Percentiles rank a stretch among this genome's conserved stretches.
These are phyloP conservation scores for Eutrema japonicum DNA, from an alignment of 345 rosid genomes.

Conservation along the genomic window DNA sequence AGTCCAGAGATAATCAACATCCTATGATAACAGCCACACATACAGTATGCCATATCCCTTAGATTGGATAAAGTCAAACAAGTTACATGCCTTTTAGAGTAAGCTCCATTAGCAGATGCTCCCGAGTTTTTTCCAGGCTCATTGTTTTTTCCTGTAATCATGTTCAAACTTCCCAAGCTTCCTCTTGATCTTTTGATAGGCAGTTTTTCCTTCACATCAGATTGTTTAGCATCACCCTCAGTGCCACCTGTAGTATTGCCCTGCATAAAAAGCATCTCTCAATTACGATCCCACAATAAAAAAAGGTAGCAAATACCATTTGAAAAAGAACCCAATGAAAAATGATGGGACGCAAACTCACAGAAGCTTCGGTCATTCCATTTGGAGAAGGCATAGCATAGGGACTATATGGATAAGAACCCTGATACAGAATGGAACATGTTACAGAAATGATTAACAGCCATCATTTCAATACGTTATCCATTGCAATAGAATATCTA, in stretches of 20 bases:
- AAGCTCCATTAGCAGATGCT: conserved; percentile 78
- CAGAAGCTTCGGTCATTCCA: conserved; percentile 80
- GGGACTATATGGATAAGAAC: conserved; percentile 95
- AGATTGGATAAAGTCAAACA: conserved; percentile 22
- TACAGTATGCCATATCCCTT: neutral
- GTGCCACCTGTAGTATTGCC: conserved; percentile 72
- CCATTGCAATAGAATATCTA: conserved; percentile 23
- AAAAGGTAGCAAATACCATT: conserved; percentile 17
- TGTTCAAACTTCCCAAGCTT: conserved; percentile 94
- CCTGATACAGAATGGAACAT: conserved; percentile 52
- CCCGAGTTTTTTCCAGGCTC: conserved; percentile 73
- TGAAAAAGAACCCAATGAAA: conserved; percentile 30
- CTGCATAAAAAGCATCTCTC: conserved; percentile 47
- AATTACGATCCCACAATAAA: conserved; percentile 26
- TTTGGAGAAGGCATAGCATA: conserved; percentile 96
- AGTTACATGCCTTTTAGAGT: conserved; percentile 77
- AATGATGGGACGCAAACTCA: conserved; percentile 48
- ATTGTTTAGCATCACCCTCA: conserved; percentile 77
- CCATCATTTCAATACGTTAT: conserved; percentile 17
- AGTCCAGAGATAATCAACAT: conserved; percentile 3
- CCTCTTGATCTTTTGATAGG: conserved; percentile 98
- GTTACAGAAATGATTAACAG: conserved; percentile 12
- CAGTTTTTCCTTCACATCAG: conserved; percentile 90
- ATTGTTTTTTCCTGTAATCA: conserved; percentile 83
- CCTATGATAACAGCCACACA: conserved; percentile 2